A percentile compares a stretch with the other conserved stretches of the same genome.
Conservation (phyloP, 2,329 filamentous ascomycete genomes). For the Ophiocordyceps camponoti-floridani region DNA sequence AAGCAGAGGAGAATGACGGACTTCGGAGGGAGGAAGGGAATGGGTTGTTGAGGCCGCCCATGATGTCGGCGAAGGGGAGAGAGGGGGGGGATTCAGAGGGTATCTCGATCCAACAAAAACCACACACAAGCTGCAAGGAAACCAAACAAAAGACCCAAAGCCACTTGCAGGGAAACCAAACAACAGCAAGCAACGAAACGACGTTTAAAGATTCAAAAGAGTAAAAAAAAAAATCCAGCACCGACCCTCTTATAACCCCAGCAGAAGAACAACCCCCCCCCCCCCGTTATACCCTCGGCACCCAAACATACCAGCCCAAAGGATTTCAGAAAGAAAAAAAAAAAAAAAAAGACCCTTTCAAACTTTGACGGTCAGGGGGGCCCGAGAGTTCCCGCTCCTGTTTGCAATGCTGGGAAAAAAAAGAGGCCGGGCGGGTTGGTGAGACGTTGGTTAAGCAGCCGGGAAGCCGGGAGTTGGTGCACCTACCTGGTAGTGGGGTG, state of each 20-base stretch:
- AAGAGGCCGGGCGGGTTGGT: background rate
- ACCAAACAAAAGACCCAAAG: background rate
- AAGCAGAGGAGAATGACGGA: conserved; percentile 24
- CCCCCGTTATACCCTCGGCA: no score
- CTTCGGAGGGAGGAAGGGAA: conserved; percentile 50
- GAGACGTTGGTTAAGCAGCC: no score
- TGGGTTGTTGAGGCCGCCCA: conserved; percentile 41
- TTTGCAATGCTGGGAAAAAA: background rate
- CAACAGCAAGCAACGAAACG: no score
- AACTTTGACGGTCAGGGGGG: background rate
- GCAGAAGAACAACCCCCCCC: no score
- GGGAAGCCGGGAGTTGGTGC: no score
- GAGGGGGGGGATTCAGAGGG: no score
- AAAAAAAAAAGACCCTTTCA: background rate
- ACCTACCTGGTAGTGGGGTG: no score
- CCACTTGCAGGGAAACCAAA: no score
- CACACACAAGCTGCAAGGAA: no score
- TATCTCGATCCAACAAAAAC: no score
- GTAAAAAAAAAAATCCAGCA: background rate
- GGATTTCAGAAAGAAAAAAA: background rate
- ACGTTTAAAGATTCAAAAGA: background rate
- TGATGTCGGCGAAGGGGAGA: conserved; percentile 26
- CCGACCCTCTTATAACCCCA: no score
- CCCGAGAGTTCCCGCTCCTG: background rate
- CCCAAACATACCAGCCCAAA: no score